Percentiles rank a stretch among this genome's conserved stretches.
Conservation (phyloP, 225 moss, liverwort and hornwort genomes). For the Asterella californica region DNA sequence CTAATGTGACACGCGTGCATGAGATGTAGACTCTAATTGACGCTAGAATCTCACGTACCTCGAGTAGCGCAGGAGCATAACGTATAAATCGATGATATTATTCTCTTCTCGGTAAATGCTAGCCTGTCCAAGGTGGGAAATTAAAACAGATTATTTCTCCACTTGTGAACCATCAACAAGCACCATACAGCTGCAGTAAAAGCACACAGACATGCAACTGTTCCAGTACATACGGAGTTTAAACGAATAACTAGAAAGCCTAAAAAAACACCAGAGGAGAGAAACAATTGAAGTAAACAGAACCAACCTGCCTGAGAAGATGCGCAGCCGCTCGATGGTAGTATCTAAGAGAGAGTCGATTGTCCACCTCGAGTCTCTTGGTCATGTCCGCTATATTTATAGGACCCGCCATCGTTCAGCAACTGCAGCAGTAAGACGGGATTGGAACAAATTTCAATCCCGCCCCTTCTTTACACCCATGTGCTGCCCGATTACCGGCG, state of each 20-base stretch:
- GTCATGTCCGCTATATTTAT: conserved; percentile 71
- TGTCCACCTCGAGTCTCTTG: conserved; percentile 82
- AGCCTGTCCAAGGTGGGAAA: conserved; percentile 40
- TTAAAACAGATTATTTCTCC: not conserved
- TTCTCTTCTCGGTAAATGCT: conserved; percentile 77
- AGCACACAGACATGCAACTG: not conserved
- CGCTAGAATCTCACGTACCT: conserved; percentile 45
- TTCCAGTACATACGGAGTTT: not conserved
- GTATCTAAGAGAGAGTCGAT: conserved; percentile 72
- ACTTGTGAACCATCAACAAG: not conserved
- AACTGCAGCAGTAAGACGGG: not conserved
- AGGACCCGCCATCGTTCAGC: conserved; percentile 48
- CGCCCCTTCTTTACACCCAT: conserved; percentile 13
- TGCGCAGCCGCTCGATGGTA: conserved; percentile 86
- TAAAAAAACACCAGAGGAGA: not conserved
- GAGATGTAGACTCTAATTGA: not conserved
- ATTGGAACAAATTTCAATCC: conserved; percentile 17
- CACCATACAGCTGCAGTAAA: too few relatives aligned
- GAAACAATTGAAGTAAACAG: not conserved
- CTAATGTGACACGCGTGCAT: not conserved
- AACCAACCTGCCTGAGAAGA: conserved; percentile 81
- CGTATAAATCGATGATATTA: conserved; percentile 74
- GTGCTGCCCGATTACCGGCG: not conserved
- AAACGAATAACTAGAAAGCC: not conserved
- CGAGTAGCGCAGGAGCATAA: conserved; percentile 81